A percentile compares a stretch with the other conserved stretches of the same genome.
Evolutionary conservation across 169 alveolate species (phyloP).

Genomic region (Eimeria sp.): DNA sequence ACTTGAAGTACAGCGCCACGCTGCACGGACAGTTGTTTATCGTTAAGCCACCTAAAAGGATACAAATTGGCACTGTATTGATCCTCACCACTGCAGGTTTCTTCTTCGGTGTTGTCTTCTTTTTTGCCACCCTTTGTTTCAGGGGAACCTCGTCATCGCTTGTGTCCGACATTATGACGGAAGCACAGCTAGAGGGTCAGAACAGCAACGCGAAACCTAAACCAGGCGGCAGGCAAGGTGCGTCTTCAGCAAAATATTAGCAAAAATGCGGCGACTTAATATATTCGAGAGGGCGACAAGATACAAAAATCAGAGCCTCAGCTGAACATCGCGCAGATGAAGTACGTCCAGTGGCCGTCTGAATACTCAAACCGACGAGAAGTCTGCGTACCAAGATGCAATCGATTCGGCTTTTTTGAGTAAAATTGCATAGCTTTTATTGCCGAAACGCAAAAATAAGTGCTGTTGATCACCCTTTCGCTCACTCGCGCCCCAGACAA

Average conservation of each 20-base stretch:
- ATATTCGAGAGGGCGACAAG: background rate
- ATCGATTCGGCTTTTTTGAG: background rate
- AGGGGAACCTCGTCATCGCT: constrained; percentile 64
- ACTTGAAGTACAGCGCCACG: background rate
- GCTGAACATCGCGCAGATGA: background rate
- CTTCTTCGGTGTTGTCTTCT: constrained; percentile 34
- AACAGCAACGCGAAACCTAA: background rate
- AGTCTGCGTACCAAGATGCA: background rate
- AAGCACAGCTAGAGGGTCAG: background rate
- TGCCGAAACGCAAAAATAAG: background rate
- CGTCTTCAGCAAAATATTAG: background rate
- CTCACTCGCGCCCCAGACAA: background rate
- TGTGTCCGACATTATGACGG: constrained; percentile 45
- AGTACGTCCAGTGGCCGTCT: background rate
- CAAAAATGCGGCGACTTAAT: background rate
- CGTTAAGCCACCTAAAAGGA: background rate
- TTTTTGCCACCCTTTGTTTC: constrained; percentile 67
- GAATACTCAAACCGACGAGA: background rate
- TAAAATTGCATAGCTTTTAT: background rate
- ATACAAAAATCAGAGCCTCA: background rate
- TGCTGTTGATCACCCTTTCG: background rate
- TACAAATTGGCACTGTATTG: background rate
- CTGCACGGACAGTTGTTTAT: no score
- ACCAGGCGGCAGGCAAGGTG: background rate
- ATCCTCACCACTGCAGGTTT: constrained; percentile 33